phyloP scores from a whole-genome alignment of 2,329 filamentous ascomycete species.

The Ophiostoma ulmi region DNA sequence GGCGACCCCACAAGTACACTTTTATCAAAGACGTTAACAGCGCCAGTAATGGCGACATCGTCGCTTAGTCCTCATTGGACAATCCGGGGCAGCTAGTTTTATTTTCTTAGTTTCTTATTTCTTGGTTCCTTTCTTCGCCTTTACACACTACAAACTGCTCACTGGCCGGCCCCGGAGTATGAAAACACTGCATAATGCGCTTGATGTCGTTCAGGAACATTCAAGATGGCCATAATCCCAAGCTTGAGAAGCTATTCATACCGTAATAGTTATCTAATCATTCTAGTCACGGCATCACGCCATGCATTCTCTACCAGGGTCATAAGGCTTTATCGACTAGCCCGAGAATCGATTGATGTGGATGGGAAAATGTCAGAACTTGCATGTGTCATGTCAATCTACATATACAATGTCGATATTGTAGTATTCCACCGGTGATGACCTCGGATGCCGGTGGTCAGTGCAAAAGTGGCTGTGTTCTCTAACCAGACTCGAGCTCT shows the following conservation, averaged over 20 bases:
- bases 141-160: not conserved
- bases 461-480: not conserved
- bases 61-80: conserved; percentile 7
- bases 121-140: not conserved
- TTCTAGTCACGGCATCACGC: not conserved
- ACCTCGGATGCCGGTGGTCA: not conserved
- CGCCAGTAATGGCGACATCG: conserved; percentile 25
- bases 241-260: not conserved
- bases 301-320: not conserved
- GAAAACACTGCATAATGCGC: not conserved
- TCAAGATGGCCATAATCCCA: not conserved
- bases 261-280: not conserved
- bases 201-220: not conserved
- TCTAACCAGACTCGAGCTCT: not conserved
- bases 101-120: not conserved
- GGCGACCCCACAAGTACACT: not conserved
- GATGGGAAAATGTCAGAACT: not conserved
- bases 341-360: not conserved
- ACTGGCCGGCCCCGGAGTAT: not conserved
- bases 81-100: not conserved
- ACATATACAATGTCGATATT: not conserved
- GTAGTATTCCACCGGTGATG: too few species aligned
- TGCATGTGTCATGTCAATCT: not conserved
- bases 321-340: not conserved
- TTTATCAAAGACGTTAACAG: conserved; percentile 15